Percentiles rank a stretch among this genome's conserved stretches.
Conservation (phyloP, 345 rosid species). For the Hibiscus mutabilis region DNA sequence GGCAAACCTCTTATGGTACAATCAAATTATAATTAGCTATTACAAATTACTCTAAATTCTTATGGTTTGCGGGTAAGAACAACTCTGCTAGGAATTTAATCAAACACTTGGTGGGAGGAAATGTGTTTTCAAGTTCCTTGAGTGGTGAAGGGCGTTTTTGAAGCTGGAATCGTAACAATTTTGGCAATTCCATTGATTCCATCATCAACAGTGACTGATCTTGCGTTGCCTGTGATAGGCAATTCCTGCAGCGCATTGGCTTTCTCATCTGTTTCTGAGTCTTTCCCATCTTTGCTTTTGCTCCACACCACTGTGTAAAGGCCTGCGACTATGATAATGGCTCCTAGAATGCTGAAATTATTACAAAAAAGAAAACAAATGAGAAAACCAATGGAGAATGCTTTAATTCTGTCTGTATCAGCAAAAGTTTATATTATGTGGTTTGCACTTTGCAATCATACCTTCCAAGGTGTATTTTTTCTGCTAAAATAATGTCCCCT, state of each 20-base stretch:
- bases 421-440: neutral
- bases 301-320: conserved; percentile 89
- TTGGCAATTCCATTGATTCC: conserved; percentile 11
- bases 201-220: conserved; percentile 17
- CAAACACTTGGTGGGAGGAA: neutral
- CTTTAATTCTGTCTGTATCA: too few species aligned
- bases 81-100: neutral
- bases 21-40: too few species aligned
- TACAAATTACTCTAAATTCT: too few species aligned
- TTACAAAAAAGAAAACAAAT: neutral
- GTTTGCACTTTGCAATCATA: conserved; percentile 16
- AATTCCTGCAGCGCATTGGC: conserved; percentile 30
- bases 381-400: neutral
- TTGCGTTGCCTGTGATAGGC: conserved; percentile 31
- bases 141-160: conserved; percentile 9
- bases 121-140: conserved; percentile 3
- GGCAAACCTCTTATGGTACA: neutral
- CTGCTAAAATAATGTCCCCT: conserved; percentile 62
- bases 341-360: conserved; percentile 60
- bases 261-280: conserved; percentile 22
- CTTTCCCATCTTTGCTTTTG: conserved; percentile 55
- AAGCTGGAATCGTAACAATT: conserved; percentile 13
- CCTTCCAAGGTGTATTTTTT: conserved; percentile 83
- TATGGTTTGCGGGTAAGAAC: neutral
- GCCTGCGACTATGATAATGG: conserved; percentile 65